Evolutionary conservation across 768 basidiomycete species (phyloP), one percentile per base, ranked within the genome.

Genomic region (Cystobasidium tubakii): DNA sequence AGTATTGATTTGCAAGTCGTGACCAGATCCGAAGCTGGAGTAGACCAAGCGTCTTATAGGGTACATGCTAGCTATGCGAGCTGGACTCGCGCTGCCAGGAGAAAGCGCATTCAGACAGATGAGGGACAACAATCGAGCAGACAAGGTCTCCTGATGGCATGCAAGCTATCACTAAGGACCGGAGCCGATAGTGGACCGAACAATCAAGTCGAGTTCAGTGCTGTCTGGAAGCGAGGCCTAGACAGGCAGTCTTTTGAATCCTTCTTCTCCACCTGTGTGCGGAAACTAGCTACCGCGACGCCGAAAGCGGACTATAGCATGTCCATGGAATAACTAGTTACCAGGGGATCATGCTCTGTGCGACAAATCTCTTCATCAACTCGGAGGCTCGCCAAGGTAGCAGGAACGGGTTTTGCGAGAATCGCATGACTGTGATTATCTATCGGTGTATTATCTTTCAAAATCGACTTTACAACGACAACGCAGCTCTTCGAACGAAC

Each of bases 231-330:
- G 27, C 25, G 54, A 13, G 73, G 73, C 1, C 23, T 1, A 15
- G 73, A 74, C 34, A 69, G 73, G 31, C 54, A 66, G 6, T 13
- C 62, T 57, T 42, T 74, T n/a, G 73, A 74, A 44, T 74, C 73
- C 27, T 60, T 74, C 23, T 74, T 73, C 39, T 57, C 29, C 4
- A 50, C 55, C 23, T 46, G 66, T 27, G 31, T 62, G 42, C 71
- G 71, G 13, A 62, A 62, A 34, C 21, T 73, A 15, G 69, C 53
- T 1, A 44, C 54, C 31, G 39, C 44, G 7, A 13, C 17, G 9
- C 34, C 33, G 13, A 25, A 31, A 4, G 36, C 31, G 17, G 17
- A 17, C 62, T 27, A 12, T 4, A 64, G 27, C 62, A 29, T 25
- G 62, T 31, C 23, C 12, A 12, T n/a, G 33, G 62, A 27, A 12